Conservation (phyloP, 495 filamentous ascomycete species). For the Lophium mytilinum region DNA sequence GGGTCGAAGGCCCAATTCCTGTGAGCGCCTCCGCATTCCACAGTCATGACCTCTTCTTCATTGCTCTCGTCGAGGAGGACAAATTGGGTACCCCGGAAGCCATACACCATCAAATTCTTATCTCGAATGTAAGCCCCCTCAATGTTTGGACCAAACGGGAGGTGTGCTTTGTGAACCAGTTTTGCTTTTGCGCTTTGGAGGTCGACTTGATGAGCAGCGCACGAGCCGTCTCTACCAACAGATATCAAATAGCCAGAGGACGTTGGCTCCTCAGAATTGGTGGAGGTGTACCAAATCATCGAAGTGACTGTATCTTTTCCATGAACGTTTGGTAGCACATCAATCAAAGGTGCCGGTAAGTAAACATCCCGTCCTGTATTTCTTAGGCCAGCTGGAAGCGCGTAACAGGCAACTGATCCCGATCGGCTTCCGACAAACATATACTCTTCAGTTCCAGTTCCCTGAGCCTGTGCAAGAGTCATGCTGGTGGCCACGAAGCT, state of each 20-base stretch:
- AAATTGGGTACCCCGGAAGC: conserved; percentile 71
- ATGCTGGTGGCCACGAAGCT: too few relatives aligned
- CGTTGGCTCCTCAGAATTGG: conserved; percentile 19
- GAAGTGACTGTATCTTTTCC: conserved; percentile 62
- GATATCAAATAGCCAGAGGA: conserved; percentile 47
- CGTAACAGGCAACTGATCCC: conserved; percentile 52
- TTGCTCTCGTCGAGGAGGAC: conserved; percentile 67
- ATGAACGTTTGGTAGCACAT: conserved; percentile 38
- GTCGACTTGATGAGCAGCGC: conserved; percentile 46
- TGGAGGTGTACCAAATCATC: conserved; percentile 36
- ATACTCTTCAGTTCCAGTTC: too few relatives aligned
- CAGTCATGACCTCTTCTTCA: conserved; percentile 53
- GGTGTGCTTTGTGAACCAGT: conserved; percentile 46
- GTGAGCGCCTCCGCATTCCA: conserved; percentile 79
- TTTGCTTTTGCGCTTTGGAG: conserved; percentile 8
- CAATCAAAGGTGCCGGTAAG: conserved; percentile 19
- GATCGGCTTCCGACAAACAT: conserved; percentile 56
- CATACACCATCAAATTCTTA: conserved; percentile 58
- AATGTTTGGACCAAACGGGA: conserved; percentile 58
- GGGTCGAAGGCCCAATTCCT: conserved; percentile 60
- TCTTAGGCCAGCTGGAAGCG: not conserved
- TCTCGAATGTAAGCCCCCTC: conserved; percentile 56
- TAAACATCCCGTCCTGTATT: conserved; percentile 11
- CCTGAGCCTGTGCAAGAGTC: too few relatives aligned
- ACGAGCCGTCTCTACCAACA: conserved; percentile 66